Percentiles rank a stretch among this genome's conserved stretches.
These are phyloP conservation scores for Gossypium bickii DNA, from an alignment of 345 rosid genomes.

Conservation along the genomic window DNA sequence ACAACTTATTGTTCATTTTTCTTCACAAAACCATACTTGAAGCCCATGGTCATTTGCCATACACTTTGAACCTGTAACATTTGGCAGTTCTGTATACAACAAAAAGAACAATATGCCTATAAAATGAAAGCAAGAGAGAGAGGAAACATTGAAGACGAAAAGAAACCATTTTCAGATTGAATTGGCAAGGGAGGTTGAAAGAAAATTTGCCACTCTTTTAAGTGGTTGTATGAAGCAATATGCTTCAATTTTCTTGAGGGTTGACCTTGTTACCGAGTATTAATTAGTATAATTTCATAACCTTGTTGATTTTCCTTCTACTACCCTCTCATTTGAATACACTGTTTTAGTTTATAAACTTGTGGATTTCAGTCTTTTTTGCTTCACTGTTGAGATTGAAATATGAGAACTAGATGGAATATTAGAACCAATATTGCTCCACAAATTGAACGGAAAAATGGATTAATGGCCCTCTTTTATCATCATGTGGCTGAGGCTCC, in stretches of 20 bases:
- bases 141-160: not conserved
- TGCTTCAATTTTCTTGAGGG: not conserved
- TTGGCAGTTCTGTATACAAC: not conserved
- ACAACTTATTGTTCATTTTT: slow-evolving; percentile 11
- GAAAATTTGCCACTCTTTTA: not conserved
- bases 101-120: not conserved
- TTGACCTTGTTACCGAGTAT: not conserved
- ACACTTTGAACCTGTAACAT: slow-evolving; percentile 6
- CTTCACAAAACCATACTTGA: slow-evolving; percentile 11
- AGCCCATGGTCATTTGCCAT: slow-evolving; percentile 15
- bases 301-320: not conserved
- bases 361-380: not conserved
- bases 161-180: not conserved
- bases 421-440: not conserved
- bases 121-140: not conserved
- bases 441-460: not conserved
- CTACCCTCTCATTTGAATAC: not conserved
- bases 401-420: not conserved
- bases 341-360: not conserved
- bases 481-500: not conserved
- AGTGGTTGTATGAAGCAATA: not conserved
- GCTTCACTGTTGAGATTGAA: not conserved
- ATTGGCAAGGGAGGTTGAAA: not conserved
- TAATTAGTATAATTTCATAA: not conserved
- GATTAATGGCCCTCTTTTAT: not conserved